phyloP scores from a whole-genome alignment of 2,329 filamentous ascomycete species.

The Diaporthe sp. region DNA sequence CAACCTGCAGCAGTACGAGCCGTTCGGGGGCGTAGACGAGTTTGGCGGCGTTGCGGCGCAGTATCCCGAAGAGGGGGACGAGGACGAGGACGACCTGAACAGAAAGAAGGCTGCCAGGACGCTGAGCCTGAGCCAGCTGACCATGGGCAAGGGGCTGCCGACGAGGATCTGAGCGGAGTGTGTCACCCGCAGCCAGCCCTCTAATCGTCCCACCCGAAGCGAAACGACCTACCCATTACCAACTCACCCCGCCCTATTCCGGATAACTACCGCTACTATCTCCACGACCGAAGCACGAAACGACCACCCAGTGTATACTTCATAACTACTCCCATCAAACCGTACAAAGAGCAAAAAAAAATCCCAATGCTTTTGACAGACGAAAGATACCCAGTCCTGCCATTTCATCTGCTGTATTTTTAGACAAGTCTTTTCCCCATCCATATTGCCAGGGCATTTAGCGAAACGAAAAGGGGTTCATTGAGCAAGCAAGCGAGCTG shows the following conservation, averaged over 20 bases:
- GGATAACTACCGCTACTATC: neutral
- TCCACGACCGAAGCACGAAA: slow-evolving; percentile 19
- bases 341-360: slow-evolving; percentile 12
- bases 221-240: neutral
- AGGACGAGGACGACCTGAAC: slow-evolving; percentile 46
- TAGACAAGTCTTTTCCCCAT: slow-evolving; percentile 10
- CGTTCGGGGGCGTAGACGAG: slow-evolving; percentile 56
- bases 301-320: slow-evolving; percentile 27
- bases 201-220: neutral
- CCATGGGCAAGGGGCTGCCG: slow-evolving; percentile 56
- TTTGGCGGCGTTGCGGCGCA: slow-evolving; percentile 45
- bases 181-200: neutral
- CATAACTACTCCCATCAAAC: neutral
- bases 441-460: slow-evolving; percentile 10
- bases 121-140: slow-evolving; percentile 74
- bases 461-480: slow-evolving; percentile 1
- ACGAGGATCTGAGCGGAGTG: slow-evolving; percentile 43
- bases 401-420: slow-evolving; percentile 32
- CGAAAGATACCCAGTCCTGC: slow-evolving; percentile 35
- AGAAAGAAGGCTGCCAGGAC: slow-evolving; percentile 71
- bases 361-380: slow-evolving; percentile 14
- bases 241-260: neutral
- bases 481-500: slow-evolving; percentile 16
- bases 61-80: slow-evolving; percentile 52
- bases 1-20: slow-evolving; percentile 52